A percentile compares a stretch with the other conserved stretches of the same genome.
These are phyloP conservation scores for Zygoascus ofunaensis DNA, from an alignment of 805 yeast species.

Conservation along the genomic window DNA sequence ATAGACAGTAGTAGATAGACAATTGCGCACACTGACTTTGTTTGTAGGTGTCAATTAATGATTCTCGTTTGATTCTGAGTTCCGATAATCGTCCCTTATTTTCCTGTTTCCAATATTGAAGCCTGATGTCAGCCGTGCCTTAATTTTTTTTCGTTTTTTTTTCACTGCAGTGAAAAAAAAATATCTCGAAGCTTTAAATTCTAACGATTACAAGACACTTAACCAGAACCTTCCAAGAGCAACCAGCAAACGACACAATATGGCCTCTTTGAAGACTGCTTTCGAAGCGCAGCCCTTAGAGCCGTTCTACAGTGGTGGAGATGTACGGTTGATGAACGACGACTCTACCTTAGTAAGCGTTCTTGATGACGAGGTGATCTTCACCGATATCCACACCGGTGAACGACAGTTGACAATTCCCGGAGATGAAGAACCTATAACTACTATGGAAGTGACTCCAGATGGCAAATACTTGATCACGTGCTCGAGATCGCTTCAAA, in stretches of 20 bases:
- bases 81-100: too few relatives aligned
- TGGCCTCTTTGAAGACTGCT: slow-evolving; percentile 29
- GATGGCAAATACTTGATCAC: slow-evolving; percentile 63
- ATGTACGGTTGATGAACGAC: slow-evolving; percentile 59
- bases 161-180: not conserved
- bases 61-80: too few relatives aligned
- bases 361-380: slow-evolving; percentile 62
- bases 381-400: slow-evolving; percentile 56
- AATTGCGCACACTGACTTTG: too few relatives aligned
- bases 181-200: not conserved
- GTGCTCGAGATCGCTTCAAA: slow-evolving; percentile 75
- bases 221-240: too few relatives aligned
- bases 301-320: slow-evolving; percentile 84
- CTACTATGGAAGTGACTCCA: slow-evolving; percentile 67
- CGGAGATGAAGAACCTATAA: slow-evolving; percentile 78
- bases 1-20: not conserved
- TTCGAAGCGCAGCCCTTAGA: slow-evolving; percentile 44
- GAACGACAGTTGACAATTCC: slow-evolving; percentile 50
- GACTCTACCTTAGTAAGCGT: slow-evolving; percentile 68
- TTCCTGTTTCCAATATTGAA: too few relatives aligned
- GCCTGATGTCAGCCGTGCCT: too few relatives aligned
- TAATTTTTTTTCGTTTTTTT: slow-evolving; percentile 1
- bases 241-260: too few relatives aligned
- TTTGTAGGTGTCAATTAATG: too few relatives aligned
- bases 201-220: too few relatives aligned